Percentiles rank a stretch among this genome's conserved stretches.
Evolutionary conservation across 2,329 filamentous ascomycete species (phyloP).

Genomic region (Apiospora phragmitis): DNA sequence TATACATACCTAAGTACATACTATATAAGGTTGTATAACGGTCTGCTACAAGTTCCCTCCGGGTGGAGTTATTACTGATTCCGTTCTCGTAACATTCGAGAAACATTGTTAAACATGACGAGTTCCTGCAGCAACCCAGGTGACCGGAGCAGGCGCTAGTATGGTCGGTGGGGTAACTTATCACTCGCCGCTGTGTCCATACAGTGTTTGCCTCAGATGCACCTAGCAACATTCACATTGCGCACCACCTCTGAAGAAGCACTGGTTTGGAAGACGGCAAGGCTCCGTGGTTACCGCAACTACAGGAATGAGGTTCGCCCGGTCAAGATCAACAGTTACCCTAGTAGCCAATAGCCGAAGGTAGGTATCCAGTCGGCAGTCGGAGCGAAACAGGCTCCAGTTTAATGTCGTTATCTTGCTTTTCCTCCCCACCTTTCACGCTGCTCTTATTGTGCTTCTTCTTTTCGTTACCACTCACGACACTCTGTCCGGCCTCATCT

Average conservation of each 20-base stretch:
- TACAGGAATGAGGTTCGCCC: not conserved
- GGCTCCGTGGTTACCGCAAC: not conserved
- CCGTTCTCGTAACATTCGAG: not conserved
- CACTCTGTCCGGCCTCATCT: not conserved
- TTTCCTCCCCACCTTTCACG: not conserved
- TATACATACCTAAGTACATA: too few relatives aligned
- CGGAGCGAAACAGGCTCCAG: not conserved
- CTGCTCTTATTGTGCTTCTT: not conserved
- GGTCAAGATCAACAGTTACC: not conserved
- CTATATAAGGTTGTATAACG: not conserved
- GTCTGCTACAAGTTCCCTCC: not conserved
- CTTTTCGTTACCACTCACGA: not conserved
- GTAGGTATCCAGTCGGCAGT: not conserved
- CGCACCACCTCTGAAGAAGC: not conserved
- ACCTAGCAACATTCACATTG: not conserved
- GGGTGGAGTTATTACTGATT: not conserved
- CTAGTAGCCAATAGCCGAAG: not conserved
- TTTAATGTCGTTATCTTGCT: conserved; percentile 6
- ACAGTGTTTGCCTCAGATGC: not conserved
- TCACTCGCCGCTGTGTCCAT: not conserved
- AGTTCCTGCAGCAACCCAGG: conserved; percentile 8
- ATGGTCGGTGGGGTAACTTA: not conserved
- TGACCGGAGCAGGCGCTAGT: not conserved
- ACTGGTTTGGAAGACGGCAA: not conserved
- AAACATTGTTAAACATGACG: not conserved